phyloP scores from a whole-genome alignment of 768 basidiomycete genomes.

The Thelephora ganbajun region DNA sequence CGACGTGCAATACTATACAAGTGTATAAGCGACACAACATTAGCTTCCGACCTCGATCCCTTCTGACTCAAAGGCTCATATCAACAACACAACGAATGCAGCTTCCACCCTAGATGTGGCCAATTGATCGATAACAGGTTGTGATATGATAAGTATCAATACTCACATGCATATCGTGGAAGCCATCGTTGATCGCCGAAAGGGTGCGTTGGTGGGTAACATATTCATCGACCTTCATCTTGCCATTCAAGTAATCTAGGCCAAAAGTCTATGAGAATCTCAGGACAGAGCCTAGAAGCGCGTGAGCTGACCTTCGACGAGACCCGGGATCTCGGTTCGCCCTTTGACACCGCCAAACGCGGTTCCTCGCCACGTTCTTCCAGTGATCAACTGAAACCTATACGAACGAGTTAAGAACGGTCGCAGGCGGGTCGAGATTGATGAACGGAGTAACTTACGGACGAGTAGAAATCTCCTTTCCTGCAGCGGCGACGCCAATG shows the following conservation, averaged over 20 bases:
- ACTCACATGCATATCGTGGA: conserved; percentile 94
- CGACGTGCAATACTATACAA: too few relatives aligned
- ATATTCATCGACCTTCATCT: conserved; percentile 88
- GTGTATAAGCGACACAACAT: neutral
- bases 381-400: conserved; percentile 53
- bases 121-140: conserved; percentile 1
- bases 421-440: conserved; percentile 18
- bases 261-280: conserved; percentile 1
- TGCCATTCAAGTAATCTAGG: conserved; percentile 68
- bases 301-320: conserved; percentile 63
- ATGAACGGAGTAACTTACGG: conserved; percentile 16
- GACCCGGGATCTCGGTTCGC: conserved; percentile 84
- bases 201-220: conserved; percentile 77
- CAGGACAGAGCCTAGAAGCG: neutral
- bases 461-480: conserved; percentile 49
- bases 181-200: conserved; percentile 71
- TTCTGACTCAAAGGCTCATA: conserved; percentile 32
- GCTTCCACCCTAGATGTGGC: conserved; percentile 43
- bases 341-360: conserved; percentile 99
- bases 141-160: neutral
- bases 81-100: conserved; percentile 95
- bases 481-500: conserved; percentile 95
- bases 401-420: neutral
- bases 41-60: neutral
- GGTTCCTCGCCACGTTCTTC: conserved; percentile 85